Evolutionary conservation across 208 protist genomes (phyloP).

Genomic region (Leptomonas seymouri): DNA sequence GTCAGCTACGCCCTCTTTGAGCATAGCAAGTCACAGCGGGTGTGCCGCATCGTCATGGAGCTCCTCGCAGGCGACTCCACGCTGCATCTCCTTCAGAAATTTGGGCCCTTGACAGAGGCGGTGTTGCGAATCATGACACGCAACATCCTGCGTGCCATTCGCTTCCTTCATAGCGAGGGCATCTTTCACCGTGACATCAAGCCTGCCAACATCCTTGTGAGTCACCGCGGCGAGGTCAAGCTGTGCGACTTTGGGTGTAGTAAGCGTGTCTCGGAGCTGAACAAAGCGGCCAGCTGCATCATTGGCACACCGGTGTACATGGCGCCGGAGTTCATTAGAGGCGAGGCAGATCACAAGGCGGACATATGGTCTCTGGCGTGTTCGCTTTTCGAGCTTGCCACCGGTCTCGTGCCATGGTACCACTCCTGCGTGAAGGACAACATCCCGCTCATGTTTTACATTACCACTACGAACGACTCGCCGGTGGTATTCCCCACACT

Average conservation of each 20-base stretch:
- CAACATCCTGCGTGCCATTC: conserved; percentile 74
- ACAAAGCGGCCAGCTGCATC: conserved; percentile 80
- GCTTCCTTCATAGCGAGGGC: conserved; percentile 89
- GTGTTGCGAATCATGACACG: conserved; percentile 77
- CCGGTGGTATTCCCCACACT: conserved; percentile 62
- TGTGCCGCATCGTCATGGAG: conserved; percentile 92
- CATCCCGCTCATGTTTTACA: conserved; percentile 90
- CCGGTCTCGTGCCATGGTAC: conserved; percentile 83
- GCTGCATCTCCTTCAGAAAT: conserved; percentile 74
- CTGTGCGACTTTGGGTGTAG: conserved; percentile 93
- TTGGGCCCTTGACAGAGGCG: conserved; percentile 79
- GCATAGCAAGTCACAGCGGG: conserved; percentile 81
- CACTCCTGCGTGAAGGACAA: conserved; percentile 81
- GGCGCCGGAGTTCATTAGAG: conserved; percentile 90
- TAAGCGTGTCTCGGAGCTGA: conserved; percentile 88
- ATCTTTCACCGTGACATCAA: conserved; percentile 94
- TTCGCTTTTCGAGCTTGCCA: conserved; percentile 88
- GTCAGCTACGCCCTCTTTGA: conserved; percentile 90
- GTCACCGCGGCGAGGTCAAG: conserved; percentile 84
- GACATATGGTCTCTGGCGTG: conserved; percentile 92
- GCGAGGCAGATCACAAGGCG: conserved; percentile 77
- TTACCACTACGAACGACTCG: conserved; percentile 82
- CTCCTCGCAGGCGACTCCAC: conserved; percentile 88
- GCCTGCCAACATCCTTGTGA: conserved; percentile 91
- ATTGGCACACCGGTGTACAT: conserved; percentile 93